Percentiles rank a stretch among this genome's conserved stretches.
These are phyloP conservation scores for Lophiotrema nucula DNA, from an alignment of 495 filamentous ascomycete genomes.

Conservation along the genomic window DNA sequence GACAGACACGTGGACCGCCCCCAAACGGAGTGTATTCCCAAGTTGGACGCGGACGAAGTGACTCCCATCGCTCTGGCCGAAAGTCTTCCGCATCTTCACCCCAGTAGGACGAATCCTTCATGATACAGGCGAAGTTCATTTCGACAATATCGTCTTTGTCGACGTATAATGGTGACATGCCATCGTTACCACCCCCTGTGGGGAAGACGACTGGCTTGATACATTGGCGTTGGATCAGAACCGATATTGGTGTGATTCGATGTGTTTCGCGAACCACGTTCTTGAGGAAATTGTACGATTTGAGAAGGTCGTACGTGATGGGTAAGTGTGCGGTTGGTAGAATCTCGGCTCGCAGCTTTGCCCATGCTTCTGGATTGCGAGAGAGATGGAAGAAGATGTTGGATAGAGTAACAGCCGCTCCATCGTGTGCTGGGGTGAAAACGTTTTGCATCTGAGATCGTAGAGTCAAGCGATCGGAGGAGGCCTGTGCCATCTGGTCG, in stretches of 20 bases:
- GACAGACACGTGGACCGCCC: conserved; percentile 41
- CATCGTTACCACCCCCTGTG: conserved; percentile 51
- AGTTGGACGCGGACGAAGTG: conserved; percentile 15
- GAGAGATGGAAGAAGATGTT: conserved; percentile 18
- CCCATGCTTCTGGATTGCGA: conserved; percentile 1
- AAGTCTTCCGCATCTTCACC: conserved; percentile 38
- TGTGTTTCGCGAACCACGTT: conserved; percentile 17
- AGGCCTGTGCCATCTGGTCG: conserved; percentile 72
- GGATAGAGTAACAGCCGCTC: no score
- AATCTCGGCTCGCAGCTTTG: conserved; percentile 13
- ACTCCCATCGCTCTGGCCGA: conserved; percentile 34
- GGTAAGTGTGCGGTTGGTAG: background rate
- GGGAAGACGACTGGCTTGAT: conserved; percentile 52
- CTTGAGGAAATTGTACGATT: conserved; percentile 30
- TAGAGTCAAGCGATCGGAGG: conserved; percentile 65
- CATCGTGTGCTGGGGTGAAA: no score
- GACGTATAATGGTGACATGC: conserved; percentile 48
- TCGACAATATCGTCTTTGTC: conserved; percentile 43
- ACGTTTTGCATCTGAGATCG: no score
- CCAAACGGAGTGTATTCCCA: conserved; percentile 42
- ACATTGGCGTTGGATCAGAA: conserved; percentile 43
- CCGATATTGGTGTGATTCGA: background rate
- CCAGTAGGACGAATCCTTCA: conserved; percentile 34
- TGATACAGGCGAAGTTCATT: conserved; percentile 44
- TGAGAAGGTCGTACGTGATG: conserved; percentile 27